These are phyloP conservation scores for Hypomyces perniciosus DNA, from an alignment of 2,329 filamentous ascomycete species.

Conservation along the genomic window DNA sequence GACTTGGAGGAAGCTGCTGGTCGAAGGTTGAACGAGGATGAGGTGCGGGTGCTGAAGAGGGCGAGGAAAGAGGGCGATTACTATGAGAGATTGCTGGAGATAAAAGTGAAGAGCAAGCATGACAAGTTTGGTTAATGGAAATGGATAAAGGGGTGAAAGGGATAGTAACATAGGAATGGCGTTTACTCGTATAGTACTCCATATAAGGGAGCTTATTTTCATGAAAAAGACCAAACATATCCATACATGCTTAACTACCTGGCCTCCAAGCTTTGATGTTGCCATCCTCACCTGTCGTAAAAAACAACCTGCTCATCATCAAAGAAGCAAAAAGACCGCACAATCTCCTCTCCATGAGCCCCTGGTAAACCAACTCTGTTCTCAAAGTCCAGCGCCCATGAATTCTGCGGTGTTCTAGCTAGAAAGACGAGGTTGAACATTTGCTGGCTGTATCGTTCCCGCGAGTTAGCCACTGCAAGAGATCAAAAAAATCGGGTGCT, in stretches of 20 bases:
- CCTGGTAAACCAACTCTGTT: constrained; percentile 54
- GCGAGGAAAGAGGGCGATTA: constrained; percentile 83
- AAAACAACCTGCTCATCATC: constrained; percentile 54
- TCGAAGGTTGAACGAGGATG: constrained; percentile 70
- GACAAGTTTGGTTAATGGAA: constrained; percentile 59
- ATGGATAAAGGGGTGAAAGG: background rate
- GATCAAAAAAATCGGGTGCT: constrained; percentile 18
- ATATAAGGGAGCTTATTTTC: background rate
- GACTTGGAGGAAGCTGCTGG: constrained; percentile 81
- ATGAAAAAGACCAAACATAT: background rate
- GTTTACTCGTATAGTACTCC: background rate
- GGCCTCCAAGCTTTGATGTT: constrained; percentile 51
- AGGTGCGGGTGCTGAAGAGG: constrained; percentile 76
- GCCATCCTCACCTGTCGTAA: constrained; percentile 55
- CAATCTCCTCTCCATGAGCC: constrained; percentile 58
- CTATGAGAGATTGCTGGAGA: constrained; percentile 76
- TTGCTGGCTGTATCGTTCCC: constrained; percentile 37
- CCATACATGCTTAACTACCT: background rate
- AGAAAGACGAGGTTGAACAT: constrained; percentile 57
- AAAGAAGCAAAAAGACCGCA: constrained; percentile 58
- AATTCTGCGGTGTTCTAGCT: constrained; percentile 36
- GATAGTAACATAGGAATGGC: background rate
- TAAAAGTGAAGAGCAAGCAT: constrained; percentile 89
- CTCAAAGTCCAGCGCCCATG: constrained; percentile 51
- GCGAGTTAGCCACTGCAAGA: background rate